Conservation (phyloP, 2,329 filamentous ascomycete species). For the Beauveria medogensis region DNA sequence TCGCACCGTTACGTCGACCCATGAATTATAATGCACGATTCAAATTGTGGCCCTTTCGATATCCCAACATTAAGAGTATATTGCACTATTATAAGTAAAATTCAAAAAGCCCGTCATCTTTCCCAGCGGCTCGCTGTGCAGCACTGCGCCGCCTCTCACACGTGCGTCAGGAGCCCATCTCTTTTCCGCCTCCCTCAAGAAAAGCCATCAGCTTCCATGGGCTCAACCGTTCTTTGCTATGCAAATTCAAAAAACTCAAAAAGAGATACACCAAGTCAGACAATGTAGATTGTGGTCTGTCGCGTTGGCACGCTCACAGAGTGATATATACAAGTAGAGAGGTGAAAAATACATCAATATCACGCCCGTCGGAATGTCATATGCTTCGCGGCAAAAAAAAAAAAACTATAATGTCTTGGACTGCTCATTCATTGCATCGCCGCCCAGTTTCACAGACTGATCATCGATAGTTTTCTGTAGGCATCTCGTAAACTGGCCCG, state of each 20-base stretch:
- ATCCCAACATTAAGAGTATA: conserved; percentile 4
- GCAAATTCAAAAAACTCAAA: background rate
- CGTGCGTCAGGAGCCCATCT: background rate
- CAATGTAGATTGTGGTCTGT: background rate
- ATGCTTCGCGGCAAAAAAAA: background rate
- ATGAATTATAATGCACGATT: too few species aligned
- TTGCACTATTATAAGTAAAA: conserved; percentile 8
- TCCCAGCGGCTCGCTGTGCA: background rate
- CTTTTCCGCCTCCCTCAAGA: background rate
- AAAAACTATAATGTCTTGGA: background rate
- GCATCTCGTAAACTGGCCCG: conserved; percentile 36
- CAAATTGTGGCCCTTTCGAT: too few species aligned
- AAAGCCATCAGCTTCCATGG: background rate
- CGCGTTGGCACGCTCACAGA: background rate
- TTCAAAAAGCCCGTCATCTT: background rate
- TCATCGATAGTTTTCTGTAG: conserved; percentile 29
- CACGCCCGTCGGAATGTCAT: conserved; percentile 15
- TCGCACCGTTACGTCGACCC: too few species aligned
- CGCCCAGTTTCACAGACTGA: background rate
- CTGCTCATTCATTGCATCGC: conserved; percentile 1
- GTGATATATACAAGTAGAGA: conserved; percentile 6
- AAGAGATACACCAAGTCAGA: background rate
- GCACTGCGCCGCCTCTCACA: background rate
- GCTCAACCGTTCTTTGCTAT: background rate
- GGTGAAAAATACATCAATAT: conserved; percentile 15